phyloP scores from a whole-genome alignment of 106 monocot genomes.

The Dendrobium huoshanense region DNA sequence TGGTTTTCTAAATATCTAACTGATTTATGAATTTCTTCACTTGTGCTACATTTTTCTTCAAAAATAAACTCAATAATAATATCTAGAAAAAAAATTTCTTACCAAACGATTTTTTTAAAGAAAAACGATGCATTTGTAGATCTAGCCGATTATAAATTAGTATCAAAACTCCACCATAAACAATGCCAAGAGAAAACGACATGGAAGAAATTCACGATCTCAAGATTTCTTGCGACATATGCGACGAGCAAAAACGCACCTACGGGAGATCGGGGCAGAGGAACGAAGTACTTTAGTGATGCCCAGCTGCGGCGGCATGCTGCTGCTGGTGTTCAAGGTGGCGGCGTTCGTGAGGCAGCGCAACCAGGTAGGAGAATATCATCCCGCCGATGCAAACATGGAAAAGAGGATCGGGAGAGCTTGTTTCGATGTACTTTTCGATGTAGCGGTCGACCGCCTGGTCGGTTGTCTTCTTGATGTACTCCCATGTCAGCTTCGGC shows the following conservation, averaged over 20 bases:
- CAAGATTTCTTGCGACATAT: background rate
- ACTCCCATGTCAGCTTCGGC: conserved; percentile 55
- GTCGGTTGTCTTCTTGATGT: conserved; percentile 62
- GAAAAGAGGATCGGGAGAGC: conserved; percentile 75
- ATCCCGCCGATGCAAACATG: conserved; percentile 90
- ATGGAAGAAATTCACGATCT: no score
- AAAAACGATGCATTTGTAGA: no score
- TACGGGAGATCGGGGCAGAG: background rate
- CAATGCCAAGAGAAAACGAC: no score
- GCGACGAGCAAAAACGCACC: background rate
- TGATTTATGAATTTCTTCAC: no score
- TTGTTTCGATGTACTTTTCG: conserved; percentile 97
- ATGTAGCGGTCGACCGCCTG: conserved; percentile 73
- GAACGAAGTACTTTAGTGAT: conserved; percentile 23
- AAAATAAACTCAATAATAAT: no score
- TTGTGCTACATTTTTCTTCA: no score
- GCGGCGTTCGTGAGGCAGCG: conserved; percentile 88
- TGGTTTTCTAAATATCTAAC: no score
- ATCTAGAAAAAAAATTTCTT: no score
- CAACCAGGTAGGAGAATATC: conserved; percentile 84
- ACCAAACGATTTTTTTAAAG: no score
- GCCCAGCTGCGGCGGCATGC: conserved; percentile 27
- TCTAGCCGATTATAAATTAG: no score
- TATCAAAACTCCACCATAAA: no score
- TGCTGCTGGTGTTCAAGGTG: conserved; percentile 85